Evolutionary conservation across 2,329 filamentous ascomycete species (phyloP).

Genomic region (Cordyceps tenuipes): DNA sequence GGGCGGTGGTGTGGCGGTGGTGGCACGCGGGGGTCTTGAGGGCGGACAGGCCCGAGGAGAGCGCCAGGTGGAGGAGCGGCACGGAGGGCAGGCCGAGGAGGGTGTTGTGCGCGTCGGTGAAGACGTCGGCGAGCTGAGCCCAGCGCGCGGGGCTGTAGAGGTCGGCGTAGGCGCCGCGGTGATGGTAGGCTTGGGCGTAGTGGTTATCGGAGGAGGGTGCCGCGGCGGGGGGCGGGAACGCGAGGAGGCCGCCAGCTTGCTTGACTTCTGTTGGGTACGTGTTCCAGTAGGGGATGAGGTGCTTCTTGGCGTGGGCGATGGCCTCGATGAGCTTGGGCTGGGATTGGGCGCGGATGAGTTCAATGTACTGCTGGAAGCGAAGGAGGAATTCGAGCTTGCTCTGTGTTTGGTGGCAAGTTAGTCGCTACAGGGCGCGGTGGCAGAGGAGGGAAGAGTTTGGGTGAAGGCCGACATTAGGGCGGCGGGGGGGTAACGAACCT

Average conservation of each 20-base stretch:
- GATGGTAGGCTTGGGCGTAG: too few species aligned
- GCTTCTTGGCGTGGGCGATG: slow-evolving; percentile 72
- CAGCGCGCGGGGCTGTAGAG: slow-evolving; percentile 71
- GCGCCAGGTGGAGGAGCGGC: slow-evolving; percentile 81
- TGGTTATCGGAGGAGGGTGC: too few species aligned
- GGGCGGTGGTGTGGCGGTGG: slow-evolving; percentile 40
- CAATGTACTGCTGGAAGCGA: slow-evolving; percentile 89
- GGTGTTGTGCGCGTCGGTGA: slow-evolving; percentile 77
- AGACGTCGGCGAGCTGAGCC: slow-evolving; percentile 67
- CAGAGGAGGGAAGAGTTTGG: neutral
- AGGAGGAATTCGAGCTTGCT: slow-evolving; percentile 89
- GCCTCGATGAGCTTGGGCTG: slow-evolving; percentile 64
- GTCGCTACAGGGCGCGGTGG: too few species aligned
- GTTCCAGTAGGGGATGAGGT: slow-evolving; percentile 62
- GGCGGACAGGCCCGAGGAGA: slow-evolving; percentile 84
- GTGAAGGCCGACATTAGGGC: neutral
- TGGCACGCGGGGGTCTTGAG: slow-evolving; percentile 95
- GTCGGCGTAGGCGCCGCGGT: slow-evolving; percentile 31
- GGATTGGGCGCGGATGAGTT: slow-evolving; percentile 65
- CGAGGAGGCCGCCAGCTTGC: slow-evolving; percentile 72
- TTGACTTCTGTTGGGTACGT: slow-evolving; percentile 61
- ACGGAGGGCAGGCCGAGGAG: slow-evolving; percentile 74
- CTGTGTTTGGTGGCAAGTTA: slow-evolving; percentile 26
- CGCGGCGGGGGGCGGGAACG: slow-evolving; percentile 45
- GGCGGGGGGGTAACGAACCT: slow-evolving; percentile 43